Evolutionary conservation across 176 grass and related monocot species (phyloP), one percentile per base, ranked within the genome.

Genomic region (Eleusine indica): DNA sequence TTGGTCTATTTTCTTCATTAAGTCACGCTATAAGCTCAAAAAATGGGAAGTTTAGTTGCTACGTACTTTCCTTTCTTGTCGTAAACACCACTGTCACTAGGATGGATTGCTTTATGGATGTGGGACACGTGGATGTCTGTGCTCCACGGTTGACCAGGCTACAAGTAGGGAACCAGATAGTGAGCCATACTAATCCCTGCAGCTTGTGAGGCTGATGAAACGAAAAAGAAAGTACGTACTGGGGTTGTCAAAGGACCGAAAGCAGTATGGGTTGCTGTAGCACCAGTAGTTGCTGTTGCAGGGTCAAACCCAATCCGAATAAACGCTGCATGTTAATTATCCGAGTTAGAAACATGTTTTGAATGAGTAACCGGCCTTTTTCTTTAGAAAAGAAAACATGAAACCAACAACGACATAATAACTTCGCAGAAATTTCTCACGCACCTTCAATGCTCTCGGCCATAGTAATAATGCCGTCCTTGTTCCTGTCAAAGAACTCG

Each of bases 401-500:
- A 60, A 60, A 21, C 7, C 56, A 63, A 13, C 60, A 9, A 29
- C 60, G n/a, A n/a, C 9, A 16, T 22, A 11, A 11, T 29, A 14
- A 30, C 21, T 25, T 62, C 1, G 25, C 25, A 62, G 62, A 32
- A 65, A 29, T 15, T 65, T 32, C 3, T 32, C 62, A 65, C 62
- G 62, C 42, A 85, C 93, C 83, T 87, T 84, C 75, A 48, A 84
- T 87, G 7, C 90, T 91, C 65, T 96, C 93, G n/a, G 71, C 49
- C 4, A 83, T 83, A 60, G 87, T 89, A 37, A 93, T 80, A 60
- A 93, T 12, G 6, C 81, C 88, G 62, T 96, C 88, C 19, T 93
- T 93, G 80, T 91, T 96, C 54, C 63, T 76, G 71, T 92, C 90
- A 5, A 96, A 89, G 70, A 96, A 93, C 21, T 77, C 52, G 7